Base-by-base conservation (phyloP, 139 green algal genomes). In the Tetratostichococcus sp. region DNA sequence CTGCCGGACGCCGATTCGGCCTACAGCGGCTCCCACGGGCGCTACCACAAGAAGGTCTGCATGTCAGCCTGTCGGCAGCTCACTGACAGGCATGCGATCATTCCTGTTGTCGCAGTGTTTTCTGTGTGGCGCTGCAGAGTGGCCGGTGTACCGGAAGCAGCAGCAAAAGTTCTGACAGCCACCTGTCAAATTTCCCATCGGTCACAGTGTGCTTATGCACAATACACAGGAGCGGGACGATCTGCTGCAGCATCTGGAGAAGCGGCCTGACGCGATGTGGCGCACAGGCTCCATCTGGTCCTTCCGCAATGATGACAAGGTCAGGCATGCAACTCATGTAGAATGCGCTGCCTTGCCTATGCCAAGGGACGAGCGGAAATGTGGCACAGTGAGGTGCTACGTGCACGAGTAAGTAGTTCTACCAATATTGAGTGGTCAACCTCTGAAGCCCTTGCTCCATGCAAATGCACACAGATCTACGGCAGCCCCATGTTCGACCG, bases 401-500 rank as follows among this genome's bases (percentile, higher is more conserved):
- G n/a, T n/a, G n/a, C n/a, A n/a, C n/a, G n/a, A n/a, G n/a, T n/a
- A n/a, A n/a, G n/a, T n/a, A n/a, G n/a, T n/a, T n/a, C n/a, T n/a
- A n/a, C n/a, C n/a, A n/a, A n/a, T n/a, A n/a, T n/a, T n/a, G n/a
- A n/a, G n/a, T n/a, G n/a, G n/a, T n/a, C n/a, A n/a, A n/a, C n/a
- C n/a, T n/a, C n/a, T n/a, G n/a, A n/a, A n/a, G n/a, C n/a, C n/a
- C n/a, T n/a, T 50, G 39, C 39, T 50, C 39, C 39, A n/a, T 50
- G 39, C 39, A 50, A 8, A 14, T 50, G 8, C 14, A 50, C 68
- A 2, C 22, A 66, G 17, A 25, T 42, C n/a, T 80, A 75, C 43
- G 93, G 93, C 43, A 89, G 78, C 62, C 92, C 93, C 39, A 91
- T 92, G 84, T 83, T 96, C 67, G 93, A 97, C 74, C 77, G 83